A percentile compares a stretch with the other conserved stretches of the same genome.
Evolutionary conservation across 768 basidiomycete species (phyloP).

Genomic region (Auricularia heimuer): DNA sequence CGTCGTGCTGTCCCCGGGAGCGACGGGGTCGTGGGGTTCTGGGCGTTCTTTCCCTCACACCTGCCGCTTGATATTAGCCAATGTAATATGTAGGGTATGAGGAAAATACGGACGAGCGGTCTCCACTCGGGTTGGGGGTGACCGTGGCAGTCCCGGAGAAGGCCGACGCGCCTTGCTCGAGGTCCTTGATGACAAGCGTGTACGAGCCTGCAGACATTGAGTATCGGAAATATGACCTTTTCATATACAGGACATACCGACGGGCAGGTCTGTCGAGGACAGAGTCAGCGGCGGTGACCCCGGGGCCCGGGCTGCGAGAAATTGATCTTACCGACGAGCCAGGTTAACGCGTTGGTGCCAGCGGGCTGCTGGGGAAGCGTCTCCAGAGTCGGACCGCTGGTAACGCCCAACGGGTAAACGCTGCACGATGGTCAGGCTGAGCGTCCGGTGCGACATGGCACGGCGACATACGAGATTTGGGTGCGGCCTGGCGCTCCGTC

Average conservation of each 20-base stretch:
- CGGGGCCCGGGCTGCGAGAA: no score
- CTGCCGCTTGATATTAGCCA: constrained; percentile 12
- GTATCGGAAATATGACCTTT: no score
- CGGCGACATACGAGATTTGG: constrained; percentile 2
- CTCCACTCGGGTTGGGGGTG: no score
- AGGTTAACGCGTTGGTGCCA: constrained; percentile 33
- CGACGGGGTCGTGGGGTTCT: constrained; percentile 18
- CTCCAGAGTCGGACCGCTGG: constrained; percentile 34
- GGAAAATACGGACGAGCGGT: no score
- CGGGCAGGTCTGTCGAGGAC: background rate
- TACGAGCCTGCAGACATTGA: background rate
- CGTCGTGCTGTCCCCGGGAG: constrained; percentile 46
- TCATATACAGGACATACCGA: background rate
- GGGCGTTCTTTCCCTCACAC: no score
- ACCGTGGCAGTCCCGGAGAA: no score
- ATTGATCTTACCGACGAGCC: constrained; percentile 38
- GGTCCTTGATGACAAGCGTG: background rate
- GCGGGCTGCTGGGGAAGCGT: constrained; percentile 30
- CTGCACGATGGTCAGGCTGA: constrained; percentile 24
- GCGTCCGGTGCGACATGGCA: background rate
- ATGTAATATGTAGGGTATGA: background rate
- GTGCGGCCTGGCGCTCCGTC: constrained; percentile 19
- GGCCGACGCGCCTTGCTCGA: no score
- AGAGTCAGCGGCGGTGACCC: no score
- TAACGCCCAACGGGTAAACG: constrained; percentile 41